A percentile compares a stretch with the other conserved stretches of the same genome.
These are phyloP conservation scores for Gonapodya sp. DNA, from an alignment of 192 early-diverging fungal genomes.

Conservation along the genomic window DNA sequence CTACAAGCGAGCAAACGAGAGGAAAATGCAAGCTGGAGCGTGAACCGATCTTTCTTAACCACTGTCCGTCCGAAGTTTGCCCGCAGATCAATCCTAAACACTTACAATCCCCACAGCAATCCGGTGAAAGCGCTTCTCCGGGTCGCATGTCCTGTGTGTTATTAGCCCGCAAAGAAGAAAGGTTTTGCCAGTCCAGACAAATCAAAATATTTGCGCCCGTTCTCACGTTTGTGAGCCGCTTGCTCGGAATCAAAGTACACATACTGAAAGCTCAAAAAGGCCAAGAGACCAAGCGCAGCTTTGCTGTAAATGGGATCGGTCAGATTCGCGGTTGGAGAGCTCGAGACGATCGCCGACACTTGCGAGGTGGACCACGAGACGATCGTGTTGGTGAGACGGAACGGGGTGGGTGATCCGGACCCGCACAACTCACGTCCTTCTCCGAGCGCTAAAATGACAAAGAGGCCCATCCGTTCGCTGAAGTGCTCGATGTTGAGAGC, in stretches of 20 bases:
- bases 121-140: not conserved
- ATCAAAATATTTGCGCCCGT: not conserved
- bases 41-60: no score
- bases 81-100: not conserved
- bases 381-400: no score
- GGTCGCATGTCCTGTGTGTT: not conserved
- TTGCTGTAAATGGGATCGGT: not conserved
- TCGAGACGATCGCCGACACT: not conserved
- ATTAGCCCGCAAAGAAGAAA: no score
- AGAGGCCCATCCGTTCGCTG: not conserved
- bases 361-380: not conserved
- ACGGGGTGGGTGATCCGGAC: not conserved
- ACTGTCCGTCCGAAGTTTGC: no score
- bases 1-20: not conserved
- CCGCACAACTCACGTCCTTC: not conserved
- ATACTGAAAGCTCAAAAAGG: not conserved
- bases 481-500: conserved; percentile 9
- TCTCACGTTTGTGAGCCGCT: not conserved
- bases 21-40: not conserved
- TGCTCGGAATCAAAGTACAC: not conserved
- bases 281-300: not conserved
- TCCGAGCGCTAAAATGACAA: not conserved
- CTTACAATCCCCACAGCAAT: not conserved
- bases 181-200: not conserved
- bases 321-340: not conserved